A percentile compares a stretch with the other conserved stretches of the same genome.
Evolutionary conservation across 257 asterid genomes (phyloP).

Genomic region (Ilex aquifolium): DNA sequence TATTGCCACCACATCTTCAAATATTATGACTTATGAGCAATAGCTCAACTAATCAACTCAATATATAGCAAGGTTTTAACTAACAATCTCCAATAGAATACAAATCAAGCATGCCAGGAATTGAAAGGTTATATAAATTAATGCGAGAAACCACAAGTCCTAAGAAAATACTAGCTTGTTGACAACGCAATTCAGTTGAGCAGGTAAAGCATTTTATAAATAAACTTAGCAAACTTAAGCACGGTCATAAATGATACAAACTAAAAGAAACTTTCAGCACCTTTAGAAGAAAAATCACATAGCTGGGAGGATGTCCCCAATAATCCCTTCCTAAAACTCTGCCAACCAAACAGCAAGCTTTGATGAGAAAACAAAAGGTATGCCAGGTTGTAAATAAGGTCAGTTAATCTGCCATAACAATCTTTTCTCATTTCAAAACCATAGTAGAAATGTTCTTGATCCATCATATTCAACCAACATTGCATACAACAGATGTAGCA

Average conservation of each 20-base stretch:
- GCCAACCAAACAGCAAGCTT: conserved; percentile 14
- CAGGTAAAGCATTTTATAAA: background rate
- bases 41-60: no score
- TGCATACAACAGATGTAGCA: no score
- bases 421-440: background rate
- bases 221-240: background rate
- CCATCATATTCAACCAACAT: no score
- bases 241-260: background rate
- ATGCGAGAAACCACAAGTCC: background rate
- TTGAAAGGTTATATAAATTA: no score
- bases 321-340: conserved; percentile 41
- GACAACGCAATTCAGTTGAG: background rate
- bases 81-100: background rate
- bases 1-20: no score
- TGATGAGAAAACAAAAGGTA: conserved; percentile 1
- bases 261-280: conserved; percentile 21
- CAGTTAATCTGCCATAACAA: background rate
- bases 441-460: no score
- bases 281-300: conserved; percentile 51
- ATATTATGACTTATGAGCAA: no score
- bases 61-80: no score
- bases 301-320: conserved; percentile 37
- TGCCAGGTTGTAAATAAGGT: background rate
- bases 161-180: background rate
- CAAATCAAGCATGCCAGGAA: background rate